A percentile compares a stretch with the other conserved stretches of the same genome.
phyloP scores from a whole-genome alignment of 2,329 filamentous ascomycete genomes.

The Cladosporium sp. region DNA sequence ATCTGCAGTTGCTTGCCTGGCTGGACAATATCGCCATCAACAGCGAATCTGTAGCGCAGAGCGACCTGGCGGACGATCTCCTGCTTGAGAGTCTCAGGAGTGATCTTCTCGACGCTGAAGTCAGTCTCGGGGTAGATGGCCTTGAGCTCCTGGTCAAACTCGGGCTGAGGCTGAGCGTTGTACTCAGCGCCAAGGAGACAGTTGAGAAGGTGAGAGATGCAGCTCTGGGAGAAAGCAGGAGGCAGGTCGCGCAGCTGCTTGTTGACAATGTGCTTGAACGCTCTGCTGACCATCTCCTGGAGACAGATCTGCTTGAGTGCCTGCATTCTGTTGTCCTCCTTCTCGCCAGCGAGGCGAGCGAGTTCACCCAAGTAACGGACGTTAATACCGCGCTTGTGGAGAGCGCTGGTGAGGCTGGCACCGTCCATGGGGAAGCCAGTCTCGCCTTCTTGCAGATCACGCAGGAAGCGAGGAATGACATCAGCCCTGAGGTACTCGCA shows the following conservation, averaged over 20 bases:
- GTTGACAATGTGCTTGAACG: slow-evolving; percentile 88
- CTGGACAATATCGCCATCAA: slow-evolving; percentile 65
- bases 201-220: slow-evolving; percentile 84
- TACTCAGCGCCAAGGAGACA: slow-evolving; percentile 76
- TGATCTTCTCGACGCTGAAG: slow-evolving; percentile 74
- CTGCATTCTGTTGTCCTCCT: slow-evolving; percentile 65
- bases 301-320: slow-evolving; percentile 73
- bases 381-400: slow-evolving; percentile 98
- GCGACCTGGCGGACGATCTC: slow-evolving; percentile 69
- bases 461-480: slow-evolving; percentile 78
- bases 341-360: slow-evolving; percentile 56
- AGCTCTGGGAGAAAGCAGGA: slow-evolving; percentile 72
- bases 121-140: slow-evolving; percentile 76
- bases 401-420: slow-evolving; percentile 77
- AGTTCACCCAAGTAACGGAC: slow-evolving; percentile 90
- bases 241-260: slow-evolving; percentile 76
- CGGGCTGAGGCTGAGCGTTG: slow-evolving; percentile 72
- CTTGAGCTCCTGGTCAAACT: slow-evolving; percentile 70
- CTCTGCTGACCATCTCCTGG: slow-evolving; percentile 92
- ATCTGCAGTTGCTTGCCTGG: slow-evolving; percentile 72
- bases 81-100: slow-evolving; percentile 64
- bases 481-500: slow-evolving; percentile 72
- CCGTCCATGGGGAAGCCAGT: slow-evolving; percentile 98
- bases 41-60: slow-evolving; percentile 70
- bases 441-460: slow-evolving; percentile 85